Conservation (phyloP, 192 early-diverging fungal species). For the Linnemannia exigua region DNA sequence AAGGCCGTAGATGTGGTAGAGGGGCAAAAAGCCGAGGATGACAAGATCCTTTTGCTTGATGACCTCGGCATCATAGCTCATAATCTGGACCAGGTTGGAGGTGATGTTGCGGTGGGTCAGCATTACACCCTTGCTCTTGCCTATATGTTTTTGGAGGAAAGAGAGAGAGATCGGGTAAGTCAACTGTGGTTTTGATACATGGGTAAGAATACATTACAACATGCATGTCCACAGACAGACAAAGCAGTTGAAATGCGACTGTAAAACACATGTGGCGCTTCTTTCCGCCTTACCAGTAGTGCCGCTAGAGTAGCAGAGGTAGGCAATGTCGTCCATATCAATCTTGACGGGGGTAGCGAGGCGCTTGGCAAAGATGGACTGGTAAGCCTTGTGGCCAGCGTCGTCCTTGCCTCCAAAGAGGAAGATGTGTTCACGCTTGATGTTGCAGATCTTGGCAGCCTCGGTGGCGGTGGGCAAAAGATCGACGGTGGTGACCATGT, state of each 20-base stretch:
- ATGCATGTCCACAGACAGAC: neutral
- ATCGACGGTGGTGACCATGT: constrained; percentile 70
- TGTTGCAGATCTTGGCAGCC: constrained; percentile 48
- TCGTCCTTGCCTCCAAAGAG: constrained; percentile 59
- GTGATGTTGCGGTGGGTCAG: constrained; percentile 88
- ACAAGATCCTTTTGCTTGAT: constrained; percentile 49
- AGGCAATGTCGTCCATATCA: constrained; percentile 63
- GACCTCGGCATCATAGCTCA: constrained; percentile 61
- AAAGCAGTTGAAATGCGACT: neutral
- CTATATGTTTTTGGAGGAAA: constrained; percentile 31
- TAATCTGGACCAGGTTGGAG: constrained; percentile 78
- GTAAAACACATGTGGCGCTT: neutral
- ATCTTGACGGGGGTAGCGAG: constrained; percentile 22
- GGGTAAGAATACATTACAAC: neutral
- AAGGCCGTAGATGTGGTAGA: constrained; percentile 82
- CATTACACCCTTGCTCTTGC: constrained; percentile 88
- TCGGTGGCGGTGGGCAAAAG: constrained; percentile 52
- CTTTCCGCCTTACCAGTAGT: constrained; percentile 62
- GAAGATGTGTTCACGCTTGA: constrained; percentile 56
- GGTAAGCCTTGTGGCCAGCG: constrained; percentile 42
- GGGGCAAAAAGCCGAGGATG: constrained; percentile 77
- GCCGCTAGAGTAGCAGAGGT: constrained; percentile 77
- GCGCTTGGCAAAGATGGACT: constrained; percentile 33
- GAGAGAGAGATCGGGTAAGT: neutral
- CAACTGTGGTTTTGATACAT: neutral